Percentiles rank a stretch among this genome's conserved stretches.
These are phyloP conservation scores for Tetrastigma voinierianum DNA, from an alignment of 164 flowering plant genomes.

Conservation along the genomic window DNA sequence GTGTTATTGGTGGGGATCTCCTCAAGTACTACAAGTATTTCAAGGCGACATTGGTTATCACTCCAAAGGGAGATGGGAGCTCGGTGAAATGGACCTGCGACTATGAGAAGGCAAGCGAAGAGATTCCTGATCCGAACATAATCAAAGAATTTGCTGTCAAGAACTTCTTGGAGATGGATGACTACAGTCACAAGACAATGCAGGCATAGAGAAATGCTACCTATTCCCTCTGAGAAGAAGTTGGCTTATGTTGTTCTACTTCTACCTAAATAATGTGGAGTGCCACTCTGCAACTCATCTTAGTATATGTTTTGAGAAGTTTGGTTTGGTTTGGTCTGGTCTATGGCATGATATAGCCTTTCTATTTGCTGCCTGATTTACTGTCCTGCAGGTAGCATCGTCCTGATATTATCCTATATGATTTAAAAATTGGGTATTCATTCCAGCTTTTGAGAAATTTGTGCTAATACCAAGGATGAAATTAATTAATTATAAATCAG, in stretches of 20 bases:
- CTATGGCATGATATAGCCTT: no score
- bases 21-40: slow-evolving; percentile 54
- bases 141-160: slow-evolving; percentile 51
- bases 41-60: slow-evolving; percentile 27
- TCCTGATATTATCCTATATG: no score
- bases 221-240: no score
- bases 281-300: neutral
- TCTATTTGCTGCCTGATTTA: no score
- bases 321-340: no score
- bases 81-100: slow-evolving; percentile 57
- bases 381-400: no score
- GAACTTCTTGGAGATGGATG: slow-evolving; percentile 53
- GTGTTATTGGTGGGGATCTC: slow-evolving; percentile 65
- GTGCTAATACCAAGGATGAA: no score
- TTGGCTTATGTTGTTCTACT: neutral
- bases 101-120: slow-evolving; percentile 50
- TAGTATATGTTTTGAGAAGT: no score
- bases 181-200: slow-evolving; percentile 26
- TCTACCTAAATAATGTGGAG: neutral
- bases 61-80: slow-evolving; percentile 51
- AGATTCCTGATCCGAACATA: slow-evolving; percentile 38
- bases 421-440: no score
- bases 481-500: no score
- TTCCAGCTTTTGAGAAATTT: no score
- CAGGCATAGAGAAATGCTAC: neutral